Base-by-base conservation (phyloP, 192 early-diverging fungal genomes). In the Coemansia guatemalensis region DNA sequence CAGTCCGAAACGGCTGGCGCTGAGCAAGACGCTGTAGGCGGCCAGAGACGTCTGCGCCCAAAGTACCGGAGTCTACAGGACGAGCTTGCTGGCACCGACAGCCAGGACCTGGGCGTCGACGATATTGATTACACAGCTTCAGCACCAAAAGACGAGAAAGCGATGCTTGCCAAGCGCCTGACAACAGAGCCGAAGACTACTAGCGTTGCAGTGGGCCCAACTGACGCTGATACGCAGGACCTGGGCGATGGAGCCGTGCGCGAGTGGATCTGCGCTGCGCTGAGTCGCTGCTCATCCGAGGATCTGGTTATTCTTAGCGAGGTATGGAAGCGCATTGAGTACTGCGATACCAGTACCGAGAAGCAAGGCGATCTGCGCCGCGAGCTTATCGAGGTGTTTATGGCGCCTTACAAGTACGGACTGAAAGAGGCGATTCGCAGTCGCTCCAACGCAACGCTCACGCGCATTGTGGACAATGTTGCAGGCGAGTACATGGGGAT, bases 251-350 rank as follows among this genome's bases (percentile, higher is more conserved):
- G 29, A 33, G 65, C 62, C 0, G 62, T 82, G 48, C 80, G 65
- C 24, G 52, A 71, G 48, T 74, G 67, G 75, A 59, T 82, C 17
- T 50, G 62, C 48, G 25, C 50, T 24, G 51, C 62, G 50, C 60
- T 82, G 50, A 52, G 39, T 12, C 52, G 62, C 47, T 77, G 63
- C 57, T 71, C 75, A n/a, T 58, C 80, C 27, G 71, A 82, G 48
- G 80, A 82, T 56, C 55, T 77, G 64, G 58, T 82, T 18, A 39
- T 78, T 4, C 63, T 82, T 20, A 56, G 55, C 62, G 80, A 82
- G 52, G 67, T 77, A 49, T 82, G 80, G 80, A 77, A 68, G 51
- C 80, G 80, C 56, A 64, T 77, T 35, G 68, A 71, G 58, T 70
- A 74, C 62, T 71, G 64, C 52, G 75, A 82, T 14, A 35, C 53